A percentile compares a stretch with the other conserved stretches of the same genome.
Evolutionary conservation across 116 monocot genomes (phyloP).

Genomic region (Cymodocea nodosa): DNA sequence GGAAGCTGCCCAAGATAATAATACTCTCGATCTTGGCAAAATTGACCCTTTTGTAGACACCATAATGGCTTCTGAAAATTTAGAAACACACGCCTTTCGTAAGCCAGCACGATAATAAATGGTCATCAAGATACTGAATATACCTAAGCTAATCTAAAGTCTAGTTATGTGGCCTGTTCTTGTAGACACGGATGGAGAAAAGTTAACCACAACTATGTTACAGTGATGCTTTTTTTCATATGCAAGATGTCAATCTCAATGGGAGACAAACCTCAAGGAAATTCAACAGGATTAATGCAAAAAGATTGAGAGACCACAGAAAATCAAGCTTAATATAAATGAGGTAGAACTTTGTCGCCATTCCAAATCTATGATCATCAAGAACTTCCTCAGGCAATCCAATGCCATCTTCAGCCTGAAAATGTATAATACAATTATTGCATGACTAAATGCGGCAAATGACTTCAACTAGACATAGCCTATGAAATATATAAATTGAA

Average conservation of each 20-base stretch:
- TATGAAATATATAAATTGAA: background rate
- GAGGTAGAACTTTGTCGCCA: slow-evolving; percentile 69
- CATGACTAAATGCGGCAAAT: slow-evolving; percentile 2
- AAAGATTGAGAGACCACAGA: slow-evolving; percentile 85
- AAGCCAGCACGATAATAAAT: background rate
- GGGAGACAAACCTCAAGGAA: slow-evolving; percentile 75
- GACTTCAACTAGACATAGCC: background rate
- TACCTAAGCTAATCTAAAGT: background rate
- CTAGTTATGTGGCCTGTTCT: too few species aligned
- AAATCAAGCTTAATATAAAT: slow-evolving; percentile 57
- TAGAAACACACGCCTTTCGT: background rate
- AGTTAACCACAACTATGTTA: background rate
- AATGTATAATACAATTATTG: background rate
- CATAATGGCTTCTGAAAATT: slow-evolving; percentile 70
- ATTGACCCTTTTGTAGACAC: slow-evolving; percentile 40
- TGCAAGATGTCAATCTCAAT: background rate
- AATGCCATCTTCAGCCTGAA: slow-evolving; percentile 98
- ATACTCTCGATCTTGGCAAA: slow-evolving; percentile 68
- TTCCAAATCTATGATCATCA: slow-evolving; percentile 59
- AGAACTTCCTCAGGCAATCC: slow-evolving; percentile 92
- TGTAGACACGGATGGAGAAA: background rate
- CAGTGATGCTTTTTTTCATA: background rate
- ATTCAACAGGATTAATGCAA: slow-evolving; percentile 68
- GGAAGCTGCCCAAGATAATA: slow-evolving; percentile 87
- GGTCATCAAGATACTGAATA: background rate